Conservation (phyloP, 805 yeast species). For the Sugiyamaella marilandica region DNA sequence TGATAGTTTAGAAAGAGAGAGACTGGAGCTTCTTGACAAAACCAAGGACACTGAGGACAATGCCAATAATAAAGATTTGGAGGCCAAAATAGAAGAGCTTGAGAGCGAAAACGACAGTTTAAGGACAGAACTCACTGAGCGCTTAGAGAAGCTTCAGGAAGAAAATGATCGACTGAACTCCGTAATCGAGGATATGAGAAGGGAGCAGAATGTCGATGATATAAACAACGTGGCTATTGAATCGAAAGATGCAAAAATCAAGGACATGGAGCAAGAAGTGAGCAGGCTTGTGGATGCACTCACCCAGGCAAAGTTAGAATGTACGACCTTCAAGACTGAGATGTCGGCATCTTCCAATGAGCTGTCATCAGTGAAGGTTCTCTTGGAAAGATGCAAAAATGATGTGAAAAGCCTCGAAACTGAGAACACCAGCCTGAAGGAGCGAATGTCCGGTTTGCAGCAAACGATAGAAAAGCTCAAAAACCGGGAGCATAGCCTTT, state of each 20-base stretch:
- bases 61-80: conserved; percentile 5
- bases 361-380: conserved; percentile 11
- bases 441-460: conserved; percentile 12
- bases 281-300: neutral
- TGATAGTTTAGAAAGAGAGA: conserved; percentile 23
- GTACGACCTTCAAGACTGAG: neutral
- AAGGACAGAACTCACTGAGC: neutral
- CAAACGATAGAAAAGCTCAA: neutral
- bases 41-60: conserved; percentile 16
- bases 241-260: neutral
- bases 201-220: neutral
- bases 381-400: conserved; percentile 12
- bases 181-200: neutral
- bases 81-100: neutral
- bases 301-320: neutral
- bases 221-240: neutral
- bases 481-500: conserved; percentile 9
- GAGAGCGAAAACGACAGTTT: conserved; percentile 1
- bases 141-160: neutral
- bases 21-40: conserved; percentile 6
- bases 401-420: conserved; percentile 16
- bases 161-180: neutral
- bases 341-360: conserved; percentile 6
- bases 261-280: neutral
- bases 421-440: conserved; percentile 16